Evolutionary conservation across 2,329 filamentous ascomycete species (phyloP), one percentile per base, ranked within the genome.

Genomic region (Penicillium occitanis): DNA sequence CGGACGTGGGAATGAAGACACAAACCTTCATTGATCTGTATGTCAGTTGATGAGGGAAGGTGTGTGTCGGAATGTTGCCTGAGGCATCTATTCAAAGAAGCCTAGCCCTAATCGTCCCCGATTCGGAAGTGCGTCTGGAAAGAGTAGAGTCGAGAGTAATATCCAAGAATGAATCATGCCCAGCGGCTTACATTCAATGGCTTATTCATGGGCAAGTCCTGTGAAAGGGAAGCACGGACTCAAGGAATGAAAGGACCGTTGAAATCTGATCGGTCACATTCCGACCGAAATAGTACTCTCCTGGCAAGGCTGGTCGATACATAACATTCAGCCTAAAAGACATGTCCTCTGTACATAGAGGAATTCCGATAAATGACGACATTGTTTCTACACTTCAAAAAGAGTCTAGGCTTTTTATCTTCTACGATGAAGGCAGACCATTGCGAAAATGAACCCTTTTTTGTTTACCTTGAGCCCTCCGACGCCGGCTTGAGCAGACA

Each of bases 221-320:
- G n/a, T 22, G 33, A 13, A 30, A 40, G n/a, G n/a, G 0, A 40
- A 14, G 19, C 28, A 33, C 51, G 19, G 17, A 30, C 48, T 55
- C 53, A 22, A 55, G n/a, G 33, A 37, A 57, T 14, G 53, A 55
- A 37, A 37, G 30, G 30, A 37, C 53, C 53, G 53, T 57, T 57
- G 51, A 57, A 37, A 57, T 57, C 53, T 28, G 53, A 57, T 40
- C 53, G 3, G 33, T 57, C 53, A 37, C 53, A 37, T 57, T 57
- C 53, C 53, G n/a, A 25, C 30, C 33, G 13, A 57, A 57, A 22
- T 25, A 25, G 53, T 37, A 35, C n/a, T 37, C 53, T 33, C 33
- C 33, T 57, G 30, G 53, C 30, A 57, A 40, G 33, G 53, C 33
- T 57, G 28, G 10, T 30, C 30, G 28, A 33, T 37, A 35, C 51